Evolutionary conservation across 2,329 filamentous ascomycete genomes (phyloP), one percentile per base, ranked within the genome.

Genomic region (Penicillium sp.): DNA sequence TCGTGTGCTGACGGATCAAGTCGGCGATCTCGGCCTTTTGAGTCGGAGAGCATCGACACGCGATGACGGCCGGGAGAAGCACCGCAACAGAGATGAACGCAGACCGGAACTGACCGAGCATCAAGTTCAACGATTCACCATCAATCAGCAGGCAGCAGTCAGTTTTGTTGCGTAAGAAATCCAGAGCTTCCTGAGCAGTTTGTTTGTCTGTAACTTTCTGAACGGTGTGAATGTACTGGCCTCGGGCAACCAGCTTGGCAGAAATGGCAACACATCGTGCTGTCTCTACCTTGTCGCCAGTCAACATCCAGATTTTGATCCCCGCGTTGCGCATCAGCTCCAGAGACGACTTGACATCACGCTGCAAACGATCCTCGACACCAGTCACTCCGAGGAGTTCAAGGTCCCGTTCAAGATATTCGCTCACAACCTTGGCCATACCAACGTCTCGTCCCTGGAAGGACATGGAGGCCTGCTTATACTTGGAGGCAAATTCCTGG

Each of bases 251-350:
- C 6, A 98, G 79, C 67, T 96, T 96, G 24, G 91, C 90, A 62
- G 87, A 94, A 35, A 98, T 86, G 1, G 93, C 94, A 10, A 98
- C 91, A 69, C 93, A 98, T 28, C 93, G 84, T 13, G 93, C 93
- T 11, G 93, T 98, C 71, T 98, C 93, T 2, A 98, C 88, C 70
- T 98, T 98, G 76, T 98, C 93, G 38, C 93, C 93, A 0, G 93
- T 98, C 65, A 98, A 76, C 93, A 98, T 98, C 93, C 93, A 98
- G 41, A 98, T 97, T 69, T 97, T 97, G 71, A 98, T 93, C 22
- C 93, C 93, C 0, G 93, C 93, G 61, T 98, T 98, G 56, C 93
- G 87, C 42, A 98, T 79, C 4, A 98, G 80, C 68, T 98, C 94
- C 5, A 98, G 77, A 0, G 89, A 95, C 1, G 91, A 87, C 67